Conservation (phyloP, 495 filamentous ascomycete genomes). For the Hypoxylon trugodes region DNA sequence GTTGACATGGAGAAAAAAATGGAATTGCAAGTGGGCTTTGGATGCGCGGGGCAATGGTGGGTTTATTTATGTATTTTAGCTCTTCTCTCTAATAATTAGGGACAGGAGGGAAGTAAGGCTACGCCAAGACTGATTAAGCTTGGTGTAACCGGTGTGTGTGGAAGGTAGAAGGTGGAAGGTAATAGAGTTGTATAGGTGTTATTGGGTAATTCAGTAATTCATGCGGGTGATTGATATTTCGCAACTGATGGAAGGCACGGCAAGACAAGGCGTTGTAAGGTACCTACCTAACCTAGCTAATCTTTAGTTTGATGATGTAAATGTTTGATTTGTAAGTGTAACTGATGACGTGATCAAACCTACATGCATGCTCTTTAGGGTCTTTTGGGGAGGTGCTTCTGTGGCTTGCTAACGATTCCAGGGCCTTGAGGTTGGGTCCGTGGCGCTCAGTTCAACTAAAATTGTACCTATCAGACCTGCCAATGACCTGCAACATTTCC, state of each 20-base stretch:
- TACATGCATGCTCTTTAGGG: neutral
- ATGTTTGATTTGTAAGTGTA: slow-evolving; percentile 37
- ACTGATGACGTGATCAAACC: slow-evolving; percentile 24
- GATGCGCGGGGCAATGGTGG: slow-evolving; percentile 32
- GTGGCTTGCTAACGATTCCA: neutral
- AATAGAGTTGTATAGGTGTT: neutral
- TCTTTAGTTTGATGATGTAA: slow-evolving; percentile 29
- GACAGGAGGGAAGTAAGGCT: slow-evolving; percentile 21
- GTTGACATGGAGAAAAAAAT: slow-evolving; percentile 43
- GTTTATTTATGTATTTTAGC: slow-evolving; percentile 31
- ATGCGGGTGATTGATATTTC: slow-evolving; percentile 19
- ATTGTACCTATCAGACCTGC: neutral
- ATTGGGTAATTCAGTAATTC: neutral
- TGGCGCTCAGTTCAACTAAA: neutral
- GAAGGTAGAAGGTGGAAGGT: neutral
- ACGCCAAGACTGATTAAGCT: slow-evolving; percentile 10
- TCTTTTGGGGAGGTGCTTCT: neutral
- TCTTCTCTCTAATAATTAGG: slow-evolving; percentile 13
- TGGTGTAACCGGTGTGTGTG: neutral
- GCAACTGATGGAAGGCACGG: neutral
- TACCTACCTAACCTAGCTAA: too few species aligned
- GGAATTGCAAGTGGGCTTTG: slow-evolving; percentile 2
- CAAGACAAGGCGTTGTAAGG: too few species aligned
- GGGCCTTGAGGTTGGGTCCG: neutral
- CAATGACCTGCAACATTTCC: neutral